Evolutionary conservation across 495 filamentous ascomycete genomes (phyloP).

Genomic region (Aspergillus panamensis): DNA sequence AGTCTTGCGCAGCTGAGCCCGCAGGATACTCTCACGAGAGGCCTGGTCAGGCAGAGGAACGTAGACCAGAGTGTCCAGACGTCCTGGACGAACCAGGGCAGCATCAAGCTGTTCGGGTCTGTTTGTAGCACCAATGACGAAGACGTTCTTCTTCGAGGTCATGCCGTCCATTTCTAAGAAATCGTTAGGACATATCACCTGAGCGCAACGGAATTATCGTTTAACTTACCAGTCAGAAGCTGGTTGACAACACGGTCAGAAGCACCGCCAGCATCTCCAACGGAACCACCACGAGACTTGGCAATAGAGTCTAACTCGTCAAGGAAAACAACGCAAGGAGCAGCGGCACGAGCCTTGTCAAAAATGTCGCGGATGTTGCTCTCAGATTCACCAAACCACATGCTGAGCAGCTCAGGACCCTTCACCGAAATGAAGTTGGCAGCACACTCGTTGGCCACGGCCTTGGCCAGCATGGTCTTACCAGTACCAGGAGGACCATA

Average conservation of each 20-base stretch:
- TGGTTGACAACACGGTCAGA: conserved; percentile 99
- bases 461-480: conserved; percentile 99
- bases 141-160: conserved; percentile 99
- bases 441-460: conserved; percentile 97
- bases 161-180: conserved; percentile 94
- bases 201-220: background rate
- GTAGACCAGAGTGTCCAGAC: conserved; percentile 97
- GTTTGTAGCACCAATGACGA: conserved; percentile 98
- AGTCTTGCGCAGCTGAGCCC: conserved; percentile 97
- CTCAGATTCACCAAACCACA: conserved; percentile 99
- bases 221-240: conserved; percentile 89
- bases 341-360: conserved; percentile 97
- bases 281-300: conserved; percentile 97
- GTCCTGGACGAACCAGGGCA: conserved; percentile 94
- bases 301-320: conserved; percentile 99
- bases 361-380: conserved; percentile 99
- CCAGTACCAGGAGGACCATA: conserved; percentile 98
- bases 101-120: conserved; percentile 97
- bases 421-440: conserved; percentile 99
- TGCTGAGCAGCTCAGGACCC: conserved; percentile 94
- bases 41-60: conserved; percentile 91
- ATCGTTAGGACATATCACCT: conserved; percentile 38
- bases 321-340: conserved; percentile 98
- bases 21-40: conserved; percentile 83
- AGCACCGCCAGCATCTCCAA: conserved; percentile 95